These are phyloP conservation scores for Candida vartiovaarae DNA, from an alignment of 805 yeast species.

Conservation along the genomic window DNA sequence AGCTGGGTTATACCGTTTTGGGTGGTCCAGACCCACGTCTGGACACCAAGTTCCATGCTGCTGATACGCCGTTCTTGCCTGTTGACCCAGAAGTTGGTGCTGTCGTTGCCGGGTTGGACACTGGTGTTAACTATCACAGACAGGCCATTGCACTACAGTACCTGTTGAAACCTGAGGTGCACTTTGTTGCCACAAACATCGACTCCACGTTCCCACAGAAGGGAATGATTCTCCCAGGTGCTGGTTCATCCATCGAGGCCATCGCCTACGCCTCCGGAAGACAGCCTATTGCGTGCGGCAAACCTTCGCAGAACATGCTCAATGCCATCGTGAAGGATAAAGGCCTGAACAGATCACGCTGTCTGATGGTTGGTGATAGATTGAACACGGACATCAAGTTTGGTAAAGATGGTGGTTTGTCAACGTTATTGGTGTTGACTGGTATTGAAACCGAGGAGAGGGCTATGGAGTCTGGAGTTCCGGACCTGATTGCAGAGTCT, in stretches of 20 bases:
- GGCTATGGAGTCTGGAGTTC: conserved; percentile 42
- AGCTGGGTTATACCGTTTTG: conserved; percentile 64
- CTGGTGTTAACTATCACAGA: conserved; percentile 72
- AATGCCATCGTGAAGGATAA: conserved; percentile 68
- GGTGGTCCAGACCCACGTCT: conserved; percentile 79
- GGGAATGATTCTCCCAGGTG: conserved; percentile 86
- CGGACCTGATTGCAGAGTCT: conserved; percentile 61
- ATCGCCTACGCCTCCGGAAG: conserved; percentile 73
- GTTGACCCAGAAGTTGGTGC: conserved; percentile 75
- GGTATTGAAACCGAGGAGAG: conserved; percentile 81
- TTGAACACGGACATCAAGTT: conserved; percentile 92
- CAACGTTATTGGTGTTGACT: conserved; percentile 79
- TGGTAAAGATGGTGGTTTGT: conserved; percentile 81
- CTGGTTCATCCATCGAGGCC: conserved; percentile 83
- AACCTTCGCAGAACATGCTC: conserved; percentile 87
- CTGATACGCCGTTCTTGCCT: conserved; percentile 44
- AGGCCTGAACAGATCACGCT: conserved; percentile 45
- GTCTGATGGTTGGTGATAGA: conserved; percentile 94
- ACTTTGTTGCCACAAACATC: conserved; percentile 87
- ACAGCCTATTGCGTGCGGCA: conserved; percentile 85
- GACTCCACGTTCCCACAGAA: conserved; percentile 92
- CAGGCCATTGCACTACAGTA: conserved; percentile 79
- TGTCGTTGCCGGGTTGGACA: conserved; percentile 84
- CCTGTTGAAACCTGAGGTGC: conserved; percentile 51
- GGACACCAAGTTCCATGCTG: conserved; percentile 46